These are phyloP conservation scores for Leccinum fibrillosum DNA, from an alignment of 768 basidiomycete species.

Conservation along the genomic window DNA sequence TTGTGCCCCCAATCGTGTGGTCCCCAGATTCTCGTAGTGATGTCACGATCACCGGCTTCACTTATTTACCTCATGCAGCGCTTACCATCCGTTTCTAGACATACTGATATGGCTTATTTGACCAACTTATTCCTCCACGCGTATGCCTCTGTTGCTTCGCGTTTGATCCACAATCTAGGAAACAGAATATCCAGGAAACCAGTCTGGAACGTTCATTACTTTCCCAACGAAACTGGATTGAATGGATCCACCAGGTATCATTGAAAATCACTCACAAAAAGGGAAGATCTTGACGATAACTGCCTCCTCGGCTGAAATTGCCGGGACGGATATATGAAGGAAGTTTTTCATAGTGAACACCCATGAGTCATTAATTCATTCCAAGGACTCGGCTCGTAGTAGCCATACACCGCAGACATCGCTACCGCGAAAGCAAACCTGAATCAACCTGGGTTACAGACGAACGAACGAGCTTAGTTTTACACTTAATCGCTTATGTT, in stretches of 20 bases:
- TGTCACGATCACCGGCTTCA: not conserved
- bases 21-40: not conserved
- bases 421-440: slow-evolving; percentile 33
- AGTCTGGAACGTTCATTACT: slow-evolving; percentile 23
- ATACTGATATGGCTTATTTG: slow-evolving; percentile 25
- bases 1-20: not conserved
- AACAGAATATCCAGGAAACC: slow-evolving; percentile 38
- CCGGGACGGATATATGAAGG: not conserved
- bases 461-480: not conserved
- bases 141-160: slow-evolving; percentile 20
- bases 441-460: not conserved
- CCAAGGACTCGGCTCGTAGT: slow-evolving; percentile 11
- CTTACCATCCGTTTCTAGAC: slow-evolving; percentile 29
- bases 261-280: slow-evolving; percentile 10
- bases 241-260: not conserved
- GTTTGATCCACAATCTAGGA: slow-evolving; percentile 37
- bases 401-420: slow-evolving; percentile 8
- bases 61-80: not conserved
- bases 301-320: slow-evolving; percentile 5
- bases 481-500: not conserved
- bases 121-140: not conserved
- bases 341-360: slow-evolving; percentile 2
- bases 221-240: not conserved
- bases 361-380: slow-evolving; percentile 3
- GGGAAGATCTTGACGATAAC: slow-evolving; percentile 7